Conservation (phyloP, 176 grass and related monocot genomes). For the Triticum turgidum region DNA sequence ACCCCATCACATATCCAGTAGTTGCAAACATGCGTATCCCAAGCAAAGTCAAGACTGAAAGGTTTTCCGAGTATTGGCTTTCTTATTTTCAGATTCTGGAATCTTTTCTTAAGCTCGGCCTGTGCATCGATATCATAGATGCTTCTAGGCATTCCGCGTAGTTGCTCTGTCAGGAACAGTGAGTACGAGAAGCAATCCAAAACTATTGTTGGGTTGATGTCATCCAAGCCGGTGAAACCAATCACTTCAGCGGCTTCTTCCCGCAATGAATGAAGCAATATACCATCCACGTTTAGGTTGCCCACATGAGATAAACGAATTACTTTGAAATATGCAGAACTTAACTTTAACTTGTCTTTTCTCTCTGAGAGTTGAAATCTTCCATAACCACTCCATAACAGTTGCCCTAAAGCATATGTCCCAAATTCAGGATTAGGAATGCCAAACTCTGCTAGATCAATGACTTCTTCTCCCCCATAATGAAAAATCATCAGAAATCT, state of each 20-base stretch:
- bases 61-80: no score
- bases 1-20: slow-evolving; percentile 18
- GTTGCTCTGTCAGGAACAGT: not conserved
- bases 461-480: not conserved
- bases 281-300: not conserved
- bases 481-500: not conserved
- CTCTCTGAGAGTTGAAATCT: not conserved
- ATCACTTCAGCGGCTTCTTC: not conserved
- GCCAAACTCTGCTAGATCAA: not conserved
- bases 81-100: no score
- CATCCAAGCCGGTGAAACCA: not conserved
- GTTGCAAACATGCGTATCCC: slow-evolving; percentile 5
- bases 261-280: not conserved
- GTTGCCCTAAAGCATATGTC: not conserved
- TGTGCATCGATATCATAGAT: no score
- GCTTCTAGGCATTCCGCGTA: no score
- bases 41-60: not conserved
- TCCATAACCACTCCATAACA: not conserved
- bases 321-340: not conserved
- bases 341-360: not conserved
- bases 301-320: not conserved
- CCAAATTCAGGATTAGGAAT: not conserved
- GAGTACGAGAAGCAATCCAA: not conserved
- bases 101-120: no score
- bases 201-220: not conserved